A percentile compares a stretch with the other conserved stretches of the same genome.
Conservation (phyloP, 179 eudicot genomes). For the Spergularia azorica region DNA sequence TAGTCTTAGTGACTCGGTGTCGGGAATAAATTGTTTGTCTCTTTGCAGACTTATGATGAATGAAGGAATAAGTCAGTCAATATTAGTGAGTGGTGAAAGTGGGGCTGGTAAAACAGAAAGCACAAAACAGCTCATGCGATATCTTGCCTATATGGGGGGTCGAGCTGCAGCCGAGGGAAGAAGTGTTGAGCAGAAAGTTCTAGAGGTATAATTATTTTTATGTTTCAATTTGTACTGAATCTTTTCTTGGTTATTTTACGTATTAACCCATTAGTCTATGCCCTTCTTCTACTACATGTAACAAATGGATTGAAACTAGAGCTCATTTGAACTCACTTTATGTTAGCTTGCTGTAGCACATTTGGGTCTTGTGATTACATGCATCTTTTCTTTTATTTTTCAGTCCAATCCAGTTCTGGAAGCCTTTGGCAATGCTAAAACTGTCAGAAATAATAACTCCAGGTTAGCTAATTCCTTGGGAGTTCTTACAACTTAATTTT, state of each 20-base stretch:
- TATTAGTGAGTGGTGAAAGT: conserved; percentile 97
- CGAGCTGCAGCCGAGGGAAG: conserved; percentile 83
- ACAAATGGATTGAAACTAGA: background rate
- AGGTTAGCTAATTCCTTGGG: conserved; percentile 46
- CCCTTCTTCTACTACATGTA: background rate
- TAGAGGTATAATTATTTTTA: conserved; percentile 54
- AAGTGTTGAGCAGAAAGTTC: conserved; percentile 89
- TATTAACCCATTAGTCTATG: background rate
- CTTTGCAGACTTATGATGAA: conserved; percentile 82
- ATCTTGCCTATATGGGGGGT: conserved; percentile 99
- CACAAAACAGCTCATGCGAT: conserved; percentile 91
- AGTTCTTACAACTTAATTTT: conserved; percentile 10
- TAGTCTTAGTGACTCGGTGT: background rate
- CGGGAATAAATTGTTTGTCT: conserved; percentile 14
- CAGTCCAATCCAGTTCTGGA: conserved; percentile 98
- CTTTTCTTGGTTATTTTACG: background rate
- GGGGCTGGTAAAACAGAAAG: conserved; percentile 99
- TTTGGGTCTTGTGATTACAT: background rate
- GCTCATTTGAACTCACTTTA: background rate
- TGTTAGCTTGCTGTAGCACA: background rate
- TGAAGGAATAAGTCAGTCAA: conserved; percentile 90
- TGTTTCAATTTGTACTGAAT: background rate
- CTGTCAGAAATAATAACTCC: conserved; percentile 97
- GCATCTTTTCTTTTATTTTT: conserved; percentile 11
- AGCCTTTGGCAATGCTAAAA: conserved; percentile 98